These are phyloP conservation scores for Lycium ferocissimum DNA, from an alignment of 257 asterid genomes.

Conservation along the genomic window DNA sequence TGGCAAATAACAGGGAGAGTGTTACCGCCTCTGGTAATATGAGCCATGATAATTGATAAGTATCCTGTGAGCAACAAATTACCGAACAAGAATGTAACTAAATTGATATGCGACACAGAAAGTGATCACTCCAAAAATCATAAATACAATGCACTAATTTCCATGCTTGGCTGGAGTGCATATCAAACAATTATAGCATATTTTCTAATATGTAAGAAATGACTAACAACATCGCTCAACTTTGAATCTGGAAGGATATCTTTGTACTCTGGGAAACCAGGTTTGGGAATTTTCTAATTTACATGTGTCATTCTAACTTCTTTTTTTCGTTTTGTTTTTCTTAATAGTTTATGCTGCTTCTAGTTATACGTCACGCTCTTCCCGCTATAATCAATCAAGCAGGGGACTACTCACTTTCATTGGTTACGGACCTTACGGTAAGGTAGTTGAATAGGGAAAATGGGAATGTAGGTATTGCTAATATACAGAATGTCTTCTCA, in stretches of 20 bases:
- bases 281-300: background rate
- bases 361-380: conserved; percentile 76
- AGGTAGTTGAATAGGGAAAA: conserved; percentile 33
- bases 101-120: background rate
- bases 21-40: too few relatives aligned
- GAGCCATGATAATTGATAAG: too few relatives aligned
- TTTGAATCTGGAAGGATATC: conserved; percentile 13
- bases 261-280: background rate
- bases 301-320: background rate
- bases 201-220: background rate
- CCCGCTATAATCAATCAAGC: conserved; percentile 69
- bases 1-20: too few relatives aligned
- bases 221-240: background rate
- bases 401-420: conserved; percentile 70
- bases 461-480: background rate
- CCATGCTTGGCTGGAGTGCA: background rate
- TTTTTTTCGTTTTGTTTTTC: conserved; percentile 18
- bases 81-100: background rate
- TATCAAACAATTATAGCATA: background rate
- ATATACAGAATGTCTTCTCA: background rate
- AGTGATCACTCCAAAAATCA: background rate
- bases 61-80: background rate
- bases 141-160: background rate
- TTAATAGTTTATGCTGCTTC: conserved; percentile 82
- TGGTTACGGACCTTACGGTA: conserved; percentile 60